Conservation (phyloP, 2,329 filamentous ascomycete species). For the Alternaria postmessia region DNA sequence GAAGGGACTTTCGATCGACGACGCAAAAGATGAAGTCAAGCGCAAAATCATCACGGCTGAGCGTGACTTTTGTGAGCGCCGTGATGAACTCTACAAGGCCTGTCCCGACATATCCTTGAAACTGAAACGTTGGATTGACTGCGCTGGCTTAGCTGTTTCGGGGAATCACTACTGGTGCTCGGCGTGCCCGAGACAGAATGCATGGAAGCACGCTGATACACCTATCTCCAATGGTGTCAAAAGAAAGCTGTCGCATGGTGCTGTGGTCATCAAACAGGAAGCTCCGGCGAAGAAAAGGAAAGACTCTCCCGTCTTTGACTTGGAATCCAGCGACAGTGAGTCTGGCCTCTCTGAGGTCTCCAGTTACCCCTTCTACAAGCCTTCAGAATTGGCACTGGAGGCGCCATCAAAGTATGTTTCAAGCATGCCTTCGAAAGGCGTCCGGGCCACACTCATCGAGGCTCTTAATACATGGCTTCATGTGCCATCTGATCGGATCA, state of each 20-base stretch:
- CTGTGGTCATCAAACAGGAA: background rate
- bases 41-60: background rate
- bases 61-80: background rate
- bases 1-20: background rate
- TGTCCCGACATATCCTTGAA: background rate
- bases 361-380: background rate
- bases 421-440: constrained; percentile 5
- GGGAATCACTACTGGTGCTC: constrained; percentile 9
- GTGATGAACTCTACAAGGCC: background rate
- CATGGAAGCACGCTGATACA: background rate
- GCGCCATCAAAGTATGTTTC: background rate
- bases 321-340: background rate
- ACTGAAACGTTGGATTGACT: background rate
- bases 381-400: background rate
- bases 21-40: background rate
- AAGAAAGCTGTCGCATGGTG: background rate
- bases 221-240: background rate
- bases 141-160: constrained; percentile 1
- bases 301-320: background rate
- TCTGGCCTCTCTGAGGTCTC: background rate
- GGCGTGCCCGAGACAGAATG: constrained; percentile 3
- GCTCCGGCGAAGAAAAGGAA: background rate
- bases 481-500: background rate
- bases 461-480: constrained; percentile 1
- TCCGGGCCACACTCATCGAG: background rate